Conservation (phyloP, 2,329 filamentous ascomycete species). For the Ilyonectria sp. region DNA sequence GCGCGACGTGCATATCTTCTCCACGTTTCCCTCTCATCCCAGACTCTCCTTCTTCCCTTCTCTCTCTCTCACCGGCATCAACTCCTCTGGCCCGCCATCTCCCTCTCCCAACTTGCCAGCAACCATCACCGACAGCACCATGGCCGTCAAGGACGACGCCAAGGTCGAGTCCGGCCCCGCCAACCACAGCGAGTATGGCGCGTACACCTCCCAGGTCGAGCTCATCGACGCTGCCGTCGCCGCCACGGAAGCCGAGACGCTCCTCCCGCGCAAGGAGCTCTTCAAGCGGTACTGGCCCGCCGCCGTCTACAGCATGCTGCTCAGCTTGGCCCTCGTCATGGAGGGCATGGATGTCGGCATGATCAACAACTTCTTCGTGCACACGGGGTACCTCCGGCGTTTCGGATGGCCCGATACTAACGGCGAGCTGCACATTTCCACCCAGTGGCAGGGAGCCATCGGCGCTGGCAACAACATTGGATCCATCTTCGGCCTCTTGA, state of each 20-base stretch:
- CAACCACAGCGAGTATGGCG: constrained; percentile 45
- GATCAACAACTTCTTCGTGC: constrained; percentile 60
- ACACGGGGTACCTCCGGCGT: constrained; percentile 60
- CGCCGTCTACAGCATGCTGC: constrained; percentile 47
- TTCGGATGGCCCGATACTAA: constrained; percentile 54
- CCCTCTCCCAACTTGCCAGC: not conserved
- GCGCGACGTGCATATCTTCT: constrained; percentile 35
- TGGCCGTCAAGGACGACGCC: constrained; percentile 34
- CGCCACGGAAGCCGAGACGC: constrained; percentile 48
- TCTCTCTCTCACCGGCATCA: not conserved
- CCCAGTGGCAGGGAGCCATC: constrained; percentile 65
- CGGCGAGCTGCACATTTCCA: constrained; percentile 58
- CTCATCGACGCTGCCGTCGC: constrained; percentile 54
- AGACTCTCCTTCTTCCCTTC: not conserved
- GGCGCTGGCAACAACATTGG: constrained; percentile 63
- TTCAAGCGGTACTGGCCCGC: constrained; percentile 51
- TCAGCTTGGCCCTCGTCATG: constrained; percentile 56
- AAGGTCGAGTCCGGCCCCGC: constrained; percentile 34
- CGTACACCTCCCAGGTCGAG: constrained; percentile 45
- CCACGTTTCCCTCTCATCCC: not conserved
- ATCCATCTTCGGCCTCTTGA: constrained; percentile 64
- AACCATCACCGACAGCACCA: constrained; percentile 12
- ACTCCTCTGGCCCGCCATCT: not conserved
- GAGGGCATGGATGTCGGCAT: constrained; percentile 59
- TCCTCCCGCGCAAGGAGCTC: constrained; percentile 51